A percentile compares a stretch with the other conserved stretches of the same genome.
phyloP scores from a whole-genome alignment of 2,329 filamentous ascomycete species.

The Arachnomyces sp. region DNA sequence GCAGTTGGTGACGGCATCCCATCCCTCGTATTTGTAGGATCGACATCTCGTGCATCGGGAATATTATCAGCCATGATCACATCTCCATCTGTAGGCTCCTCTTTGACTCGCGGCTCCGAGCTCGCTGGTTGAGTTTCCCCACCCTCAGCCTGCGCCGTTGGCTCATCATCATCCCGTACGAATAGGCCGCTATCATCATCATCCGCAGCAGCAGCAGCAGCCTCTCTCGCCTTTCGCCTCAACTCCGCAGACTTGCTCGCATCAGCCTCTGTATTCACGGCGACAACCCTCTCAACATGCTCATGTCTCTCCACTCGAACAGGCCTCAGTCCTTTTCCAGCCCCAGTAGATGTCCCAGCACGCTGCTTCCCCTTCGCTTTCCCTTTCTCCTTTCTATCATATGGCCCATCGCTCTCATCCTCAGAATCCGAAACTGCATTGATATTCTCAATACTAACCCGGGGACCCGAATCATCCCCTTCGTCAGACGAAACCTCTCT shows the following conservation, averaged over 20 bases:
- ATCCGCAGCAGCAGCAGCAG: slow-evolving; percentile 15
- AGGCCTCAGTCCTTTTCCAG: slow-evolving; percentile 36
- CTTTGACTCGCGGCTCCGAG: slow-evolving; percentile 42
- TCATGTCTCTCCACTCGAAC: slow-evolving; percentile 50
- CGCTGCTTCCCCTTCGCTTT: slow-evolving; percentile 24
- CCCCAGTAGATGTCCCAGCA: slow-evolving; percentile 9
- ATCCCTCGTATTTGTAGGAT: too few species aligned
- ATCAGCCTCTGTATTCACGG: slow-evolving; percentile 48
- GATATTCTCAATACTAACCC: slow-evolving; percentile 52
- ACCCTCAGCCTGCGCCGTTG: slow-evolving; percentile 17
- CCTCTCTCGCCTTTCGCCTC: slow-evolving; percentile 27
- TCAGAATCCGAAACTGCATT: slow-evolving; percentile 49
- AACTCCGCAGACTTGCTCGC: slow-evolving; percentile 37
- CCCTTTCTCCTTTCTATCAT: slow-evolving; percentile 23
- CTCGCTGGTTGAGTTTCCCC: slow-evolving; percentile 32
- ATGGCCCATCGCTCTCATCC: slow-evolving; percentile 20
- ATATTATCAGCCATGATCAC: slow-evolving; percentile 29
- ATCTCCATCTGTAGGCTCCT: slow-evolving; percentile 47
- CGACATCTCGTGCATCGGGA: slow-evolving; percentile 22
- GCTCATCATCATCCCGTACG: slow-evolving; percentile 25
- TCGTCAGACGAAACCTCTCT: slow-evolving; percentile 46
- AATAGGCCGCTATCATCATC: slow-evolving; percentile 27
- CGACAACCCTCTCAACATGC: slow-evolving; percentile 48
- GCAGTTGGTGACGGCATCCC: not conserved
- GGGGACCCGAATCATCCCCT: slow-evolving; percentile 38